Evolutionary conservation across 2,329 filamentous ascomycete genomes (phyloP), one percentile per base, ranked within the genome.

Genomic region (Ascochyta viciae-villosae): DNA sequence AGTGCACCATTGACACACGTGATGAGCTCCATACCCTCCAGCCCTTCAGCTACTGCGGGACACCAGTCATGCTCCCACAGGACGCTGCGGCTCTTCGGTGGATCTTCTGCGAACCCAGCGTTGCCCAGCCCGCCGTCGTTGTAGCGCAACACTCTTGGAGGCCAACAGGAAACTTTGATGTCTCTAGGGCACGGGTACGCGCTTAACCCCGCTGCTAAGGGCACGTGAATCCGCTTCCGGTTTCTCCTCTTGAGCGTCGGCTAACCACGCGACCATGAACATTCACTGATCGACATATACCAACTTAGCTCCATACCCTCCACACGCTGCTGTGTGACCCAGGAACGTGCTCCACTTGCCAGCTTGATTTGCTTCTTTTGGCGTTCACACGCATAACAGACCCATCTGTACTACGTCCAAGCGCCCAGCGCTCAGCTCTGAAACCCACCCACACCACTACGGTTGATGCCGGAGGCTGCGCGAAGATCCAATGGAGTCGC

Each of bases 391-490:
- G 57, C 64, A 59, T 62, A 56, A 51, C 61, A 53, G 54, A 50
- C 54, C 55, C 44, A 38, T 57, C 54, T 43, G 49, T 52, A 39
- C 54, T 26, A 57, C 54, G 26, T 26, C 37, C 27, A 40, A 35
- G 44, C 39, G 44, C 48, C 48, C 38, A 39, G 54, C 43, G n/a
- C 45, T 65, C 67, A 63, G 62, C 61, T 65, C 62, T 66, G 68
- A 65, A 63, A 66, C 65, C 56, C 55, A 65, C 63, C 60, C 63
- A 69, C 62, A 64, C 54, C 57, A 64, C 64, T 60, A 55, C 65
- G 60, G 63, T 76, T 72, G 70, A 77, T 77, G 75, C 66, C 71
- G 66, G 72, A 73, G 60, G 68, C 66, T 65, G 66, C 67, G 64
- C 68, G 64, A 61, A 57, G 58, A 53, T 60, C 73, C 66, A 76